Conservation (phyloP, 2,329 filamentous ascomycete genomes). For the Fusarium sp. region DNA sequence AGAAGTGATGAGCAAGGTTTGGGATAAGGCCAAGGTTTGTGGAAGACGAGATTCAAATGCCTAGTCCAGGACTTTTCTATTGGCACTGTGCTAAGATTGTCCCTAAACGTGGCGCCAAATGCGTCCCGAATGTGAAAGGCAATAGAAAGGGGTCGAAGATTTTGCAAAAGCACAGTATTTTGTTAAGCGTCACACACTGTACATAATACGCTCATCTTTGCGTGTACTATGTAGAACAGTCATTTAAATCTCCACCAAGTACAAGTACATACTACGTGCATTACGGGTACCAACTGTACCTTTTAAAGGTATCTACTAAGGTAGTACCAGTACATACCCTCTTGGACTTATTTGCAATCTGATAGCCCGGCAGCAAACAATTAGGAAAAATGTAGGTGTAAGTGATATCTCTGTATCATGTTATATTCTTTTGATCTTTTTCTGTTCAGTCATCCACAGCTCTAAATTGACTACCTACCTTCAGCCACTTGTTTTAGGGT, state of each 20-base stretch:
- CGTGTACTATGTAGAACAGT: not conserved
- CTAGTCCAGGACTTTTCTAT: conserved; percentile 7
- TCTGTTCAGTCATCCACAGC: not conserved
- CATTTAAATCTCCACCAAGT: conserved; percentile 7
- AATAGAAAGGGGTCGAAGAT: conserved; percentile 11
- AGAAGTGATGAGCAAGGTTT: conserved; percentile 33
- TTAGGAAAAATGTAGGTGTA: not conserved
- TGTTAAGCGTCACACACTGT: not conserved
- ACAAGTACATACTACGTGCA: not conserved
- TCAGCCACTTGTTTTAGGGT: not conserved
- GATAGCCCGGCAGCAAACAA: not conserved
- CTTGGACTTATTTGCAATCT: not conserved
- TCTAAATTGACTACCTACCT: not conserved
- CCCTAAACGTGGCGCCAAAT: conserved; percentile 13
- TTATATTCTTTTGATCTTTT: not conserved
- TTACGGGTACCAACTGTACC: not conserved
- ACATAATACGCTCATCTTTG: not conserved
- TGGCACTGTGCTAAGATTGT: conserved; percentile 38
- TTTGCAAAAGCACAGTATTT: not conserved
- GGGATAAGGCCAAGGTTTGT: conserved; percentile 35
- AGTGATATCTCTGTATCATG: not conserved
- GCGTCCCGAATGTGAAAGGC: conserved; percentile 11
- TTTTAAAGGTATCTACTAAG: not conserved
- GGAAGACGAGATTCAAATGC: conserved; percentile 30
- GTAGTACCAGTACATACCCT: not conserved